phyloP scores from a whole-genome alignment of 2,329 filamentous ascomycete genomes.

The Spiromastix sp. region DNA sequence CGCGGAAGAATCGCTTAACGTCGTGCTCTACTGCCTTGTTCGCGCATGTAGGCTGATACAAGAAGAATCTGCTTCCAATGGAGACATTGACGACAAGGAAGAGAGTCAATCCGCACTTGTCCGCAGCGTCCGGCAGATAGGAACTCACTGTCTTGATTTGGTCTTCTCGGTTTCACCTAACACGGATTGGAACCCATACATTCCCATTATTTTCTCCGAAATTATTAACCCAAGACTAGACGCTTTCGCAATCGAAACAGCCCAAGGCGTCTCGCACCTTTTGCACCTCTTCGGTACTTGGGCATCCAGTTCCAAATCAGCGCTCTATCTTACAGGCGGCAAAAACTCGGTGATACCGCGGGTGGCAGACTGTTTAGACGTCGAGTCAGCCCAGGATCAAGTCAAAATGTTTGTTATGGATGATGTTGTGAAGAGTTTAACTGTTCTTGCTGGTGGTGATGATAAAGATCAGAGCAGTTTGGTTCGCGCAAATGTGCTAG shows the following conservation, averaged over 20 bases:
- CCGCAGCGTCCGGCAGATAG: constrained; percentile 44
- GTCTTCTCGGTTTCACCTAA: constrained; percentile 64
- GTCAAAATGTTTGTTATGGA: constrained; percentile 74
- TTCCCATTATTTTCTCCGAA: constrained; percentile 60
- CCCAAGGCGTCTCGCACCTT: constrained; percentile 76
- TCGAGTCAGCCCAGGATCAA: constrained; percentile 69
- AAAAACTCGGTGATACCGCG: constrained; percentile 52
- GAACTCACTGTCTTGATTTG: constrained; percentile 71
- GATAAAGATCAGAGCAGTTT: constrained; percentile 30
- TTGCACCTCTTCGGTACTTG: constrained; percentile 74
- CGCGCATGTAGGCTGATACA: constrained; percentile 50
- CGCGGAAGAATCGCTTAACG: constrained; percentile 58
- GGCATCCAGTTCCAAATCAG: constrained; percentile 57
- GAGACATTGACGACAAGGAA: constrained; percentile 13
- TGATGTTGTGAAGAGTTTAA: constrained; percentile 59
- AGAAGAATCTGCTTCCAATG: constrained; percentile 14
- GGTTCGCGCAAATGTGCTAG: constrained; percentile 26
- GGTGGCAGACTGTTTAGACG: constrained; percentile 60
- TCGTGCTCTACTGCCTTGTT: constrained; percentile 72
- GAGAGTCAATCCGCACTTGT: constrained; percentile 23
- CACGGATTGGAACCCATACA: constrained; percentile 63
- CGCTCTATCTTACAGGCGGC: constrained; percentile 58
- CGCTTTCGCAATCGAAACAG: constrained; percentile 72
- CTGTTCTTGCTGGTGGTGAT: constrained; percentile 47
- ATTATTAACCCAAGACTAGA: constrained; percentile 67